Conservation (phyloP, 1,139 yeast genomes). For the Kluyveromyces sp. region DNA sequence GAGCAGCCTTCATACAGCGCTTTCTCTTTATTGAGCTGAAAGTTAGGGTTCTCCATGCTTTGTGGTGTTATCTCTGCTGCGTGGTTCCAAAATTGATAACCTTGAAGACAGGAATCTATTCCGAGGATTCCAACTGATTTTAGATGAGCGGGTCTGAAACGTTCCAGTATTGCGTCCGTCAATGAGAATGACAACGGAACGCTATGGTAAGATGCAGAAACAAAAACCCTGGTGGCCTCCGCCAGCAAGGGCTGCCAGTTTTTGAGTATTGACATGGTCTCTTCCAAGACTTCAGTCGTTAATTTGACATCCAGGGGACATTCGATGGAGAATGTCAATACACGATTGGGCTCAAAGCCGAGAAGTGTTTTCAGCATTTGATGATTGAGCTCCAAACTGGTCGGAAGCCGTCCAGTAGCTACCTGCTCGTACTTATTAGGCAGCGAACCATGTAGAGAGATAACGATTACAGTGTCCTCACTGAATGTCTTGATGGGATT, state of each 20-base stretch:
- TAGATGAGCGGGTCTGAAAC: slow-evolving; percentile 13
- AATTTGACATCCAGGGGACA: slow-evolving; percentile 24
- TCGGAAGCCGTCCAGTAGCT: slow-evolving; percentile 24
- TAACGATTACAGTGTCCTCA: slow-evolving; percentile 21
- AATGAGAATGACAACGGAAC: slow-evolving; percentile 26
- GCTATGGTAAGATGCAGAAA: slow-evolving; percentile 30
- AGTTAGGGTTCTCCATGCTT: slow-evolving; percentile 20
- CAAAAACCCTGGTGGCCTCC: slow-evolving; percentile 23
- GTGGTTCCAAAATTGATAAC: slow-evolving; percentile 33
- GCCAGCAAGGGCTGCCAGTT: slow-evolving; percentile 25
- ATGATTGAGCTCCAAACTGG: slow-evolving; percentile 24
- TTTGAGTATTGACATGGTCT: slow-evolving; percentile 18
- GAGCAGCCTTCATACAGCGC: slow-evolving; percentile 26
- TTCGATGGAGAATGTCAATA: slow-evolving; percentile 25
- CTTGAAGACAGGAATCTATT: slow-evolving; percentile 29
- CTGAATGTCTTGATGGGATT: slow-evolving; percentile 12
- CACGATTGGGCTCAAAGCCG: slow-evolving; percentile 15
- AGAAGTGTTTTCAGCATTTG: slow-evolving; percentile 22
- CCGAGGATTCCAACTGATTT: slow-evolving; percentile 25
- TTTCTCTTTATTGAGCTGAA: slow-evolving; percentile 27
- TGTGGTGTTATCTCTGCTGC: slow-evolving; percentile 20
- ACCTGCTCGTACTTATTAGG: slow-evolving; percentile 31
- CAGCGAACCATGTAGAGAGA: slow-evolving; percentile 28
- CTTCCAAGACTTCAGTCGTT: slow-evolving; percentile 17
- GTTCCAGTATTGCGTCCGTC: slow-evolving; percentile 19